phyloP scores from a whole-genome alignment of 2,329 filamentous ascomycete genomes.

The Ophioceras dolichostomum region DNA sequence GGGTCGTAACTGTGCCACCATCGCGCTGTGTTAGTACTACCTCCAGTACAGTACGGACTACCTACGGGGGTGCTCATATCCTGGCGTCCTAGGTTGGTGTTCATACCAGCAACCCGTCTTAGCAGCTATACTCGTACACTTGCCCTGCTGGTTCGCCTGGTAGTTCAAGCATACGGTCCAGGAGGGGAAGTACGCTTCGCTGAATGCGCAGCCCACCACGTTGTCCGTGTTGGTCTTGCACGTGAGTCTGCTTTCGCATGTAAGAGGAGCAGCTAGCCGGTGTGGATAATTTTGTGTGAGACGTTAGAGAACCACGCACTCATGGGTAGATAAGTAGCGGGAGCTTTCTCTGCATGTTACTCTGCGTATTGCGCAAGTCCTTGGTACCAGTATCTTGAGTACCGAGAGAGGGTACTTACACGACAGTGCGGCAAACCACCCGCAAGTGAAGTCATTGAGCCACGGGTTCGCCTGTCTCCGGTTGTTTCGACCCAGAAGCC shows the following conservation, averaged over 20 bases:
- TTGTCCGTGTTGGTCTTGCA: constrained; percentile 19
- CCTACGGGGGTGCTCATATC: background rate
- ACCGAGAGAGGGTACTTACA: constrained; percentile 8
- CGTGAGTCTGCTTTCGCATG: constrained; percentile 6
- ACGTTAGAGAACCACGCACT: too few species aligned
- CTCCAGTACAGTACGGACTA: background rate
- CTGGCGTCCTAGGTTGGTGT: too few species aligned
- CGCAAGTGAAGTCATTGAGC: constrained; percentile 13
- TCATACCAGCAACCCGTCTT: constrained; percentile 23
- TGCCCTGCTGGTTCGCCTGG: constrained; percentile 15
- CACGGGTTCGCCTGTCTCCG: constrained; percentile 8
- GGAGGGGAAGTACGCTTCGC: constrained; percentile 16
- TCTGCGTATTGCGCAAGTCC: background rate
- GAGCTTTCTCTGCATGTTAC: background rate
- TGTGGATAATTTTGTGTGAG: too few species aligned
- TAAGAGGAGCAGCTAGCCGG: constrained; percentile 7
- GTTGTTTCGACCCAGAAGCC: constrained; percentile 9
- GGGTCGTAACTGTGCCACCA: constrained; percentile 5
- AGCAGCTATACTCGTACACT: constrained; percentile 14
- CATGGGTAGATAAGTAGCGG: background rate
- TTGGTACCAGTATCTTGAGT: background rate
- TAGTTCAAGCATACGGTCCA: constrained; percentile 22
- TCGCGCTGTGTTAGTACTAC: too few species aligned
- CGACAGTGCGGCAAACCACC: constrained; percentile 11
- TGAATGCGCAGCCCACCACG: constrained; percentile 22